Base-by-base conservation (phyloP, 108 stramenopile genomes). In the Nitzschia sp. region DNA sequence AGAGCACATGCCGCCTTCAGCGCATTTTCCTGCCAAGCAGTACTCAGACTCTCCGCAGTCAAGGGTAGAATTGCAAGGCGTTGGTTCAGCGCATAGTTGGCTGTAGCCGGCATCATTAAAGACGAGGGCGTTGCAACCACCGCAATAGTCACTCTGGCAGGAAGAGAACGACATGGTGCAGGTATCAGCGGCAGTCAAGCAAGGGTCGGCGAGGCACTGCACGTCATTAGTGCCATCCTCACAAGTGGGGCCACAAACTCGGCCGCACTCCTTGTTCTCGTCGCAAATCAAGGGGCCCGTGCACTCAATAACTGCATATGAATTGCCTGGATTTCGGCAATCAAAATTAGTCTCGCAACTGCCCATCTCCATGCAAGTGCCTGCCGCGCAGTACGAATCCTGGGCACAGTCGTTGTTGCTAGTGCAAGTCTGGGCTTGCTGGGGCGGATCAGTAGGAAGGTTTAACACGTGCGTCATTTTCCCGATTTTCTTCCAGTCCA, bases 301-400 rank as follows among this genome's bases (percentile, higher is more conserved):
- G 38, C 71, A 72, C 64, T 72, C 71, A 54, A 72, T 72, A 1
- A 72, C 30, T 8, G 54, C 27, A 31, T 64, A 72, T 33, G 18
- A 30, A 25, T 72, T 72, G 62, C 26, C 27, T 4, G 71, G 71
- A 30, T 72, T 72, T 49, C 67, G 13, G 33, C 71, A 72, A 54
- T 72, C 71, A 25, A 9, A 67, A 15, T 64, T 35, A 19, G 25
- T 27, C 15, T 36, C 46, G 49, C 71, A 72, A 13, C 29, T 17
- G 1, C 71, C 62, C 21, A 29, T 32, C n/a, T 29, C 21, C 1
- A 72, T 31, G 35, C 71, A 72, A 1, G 17, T 15, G 29, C 71
- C 71, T 26, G 31, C 53, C 2, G 71, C 46, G 33, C 71, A 72
- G 34, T 72, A 72, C 42, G 47, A 32, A 23, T 59, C 33, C 15